Evolutionary conservation across 1,139 yeast genomes (phyloP), one percentile per base, ranked within the genome.

Genomic region (Debaryomyces nepalensis): DNA sequence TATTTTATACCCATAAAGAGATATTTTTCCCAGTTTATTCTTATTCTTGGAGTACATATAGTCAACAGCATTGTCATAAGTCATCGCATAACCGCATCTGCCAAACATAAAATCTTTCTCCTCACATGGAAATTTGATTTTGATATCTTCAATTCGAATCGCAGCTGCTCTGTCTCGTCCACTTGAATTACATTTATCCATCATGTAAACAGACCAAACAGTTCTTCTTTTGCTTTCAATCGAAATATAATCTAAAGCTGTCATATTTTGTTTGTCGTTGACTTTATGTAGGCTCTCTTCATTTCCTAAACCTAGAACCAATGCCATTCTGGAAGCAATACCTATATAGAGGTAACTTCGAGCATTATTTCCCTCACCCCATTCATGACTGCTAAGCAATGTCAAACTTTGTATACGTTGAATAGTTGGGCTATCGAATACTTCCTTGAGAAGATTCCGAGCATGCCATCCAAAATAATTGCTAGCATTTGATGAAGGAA

Each of bases 391-490:
- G 43, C 72, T 66, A 4, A 69, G 49, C 29, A 69, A 55, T 1
- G 64, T 51, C 33, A 69, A 52, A 1, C 73, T 71, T 44, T 68
- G 75, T 2, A 68, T 62, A 29, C 71, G 46, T 37, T 64, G 70
- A 2, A 69, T 54, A 1, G 72, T 55, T 2, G 75, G 74, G 38
- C 63, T 59, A 45, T 69, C 74, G 51, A 68, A 68, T 3, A 62
- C 64, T 24, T 64, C 60, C 36, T 55, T 57, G 9, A 68, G 46
- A 7, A 52, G 35, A 31, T 53, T 54, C 37, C 72, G 47, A 4
- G 73, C 72, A 45, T 67, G 70, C 64, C 68, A 68, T 1, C 70
- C 73, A 53, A 68, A 69, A 42, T 69, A 69, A 23, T 59, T 62
- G 3, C 72, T 64, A 2, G 73, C 66, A 38, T 65, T 61, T 7